Percentiles rank a stretch among this genome's conserved stretches.
phyloP scores from a whole-genome alignment of 371 early-diverging fungal genomes.

The Blakeslea trispora region DNA sequence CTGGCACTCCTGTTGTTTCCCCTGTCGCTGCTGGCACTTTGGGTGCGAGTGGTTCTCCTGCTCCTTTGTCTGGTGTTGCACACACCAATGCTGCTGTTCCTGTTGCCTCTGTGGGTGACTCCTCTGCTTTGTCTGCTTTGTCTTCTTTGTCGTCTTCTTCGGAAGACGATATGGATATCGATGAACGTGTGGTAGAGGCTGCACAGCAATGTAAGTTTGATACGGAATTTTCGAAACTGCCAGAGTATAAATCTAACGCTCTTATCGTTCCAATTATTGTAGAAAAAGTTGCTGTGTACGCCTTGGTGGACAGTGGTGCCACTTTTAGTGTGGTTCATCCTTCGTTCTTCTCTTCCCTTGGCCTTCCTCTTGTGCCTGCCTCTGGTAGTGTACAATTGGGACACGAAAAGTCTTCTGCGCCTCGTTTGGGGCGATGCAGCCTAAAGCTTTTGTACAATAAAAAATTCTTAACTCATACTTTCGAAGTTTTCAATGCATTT shows the following conservation, averaged over 20 bases:
- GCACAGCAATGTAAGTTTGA: conserved; percentile 15
- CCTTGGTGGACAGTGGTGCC: conserved; percentile 8
- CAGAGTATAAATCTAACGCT: conserved; percentile 1
- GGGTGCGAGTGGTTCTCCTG: too few relatives aligned
- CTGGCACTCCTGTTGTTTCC: too few relatives aligned
- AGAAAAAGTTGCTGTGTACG: conserved; percentile 7
- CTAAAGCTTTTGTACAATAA: conserved; percentile 14
- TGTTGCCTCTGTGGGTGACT: not conserved
- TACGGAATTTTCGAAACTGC: not conserved
- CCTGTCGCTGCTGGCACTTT: too few relatives aligned
- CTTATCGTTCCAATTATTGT: conserved; percentile 7
- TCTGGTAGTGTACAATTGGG: conserved; percentile 5
- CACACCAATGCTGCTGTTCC: not conserved
- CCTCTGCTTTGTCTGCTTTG: too few relatives aligned
- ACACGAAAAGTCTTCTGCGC: not conserved
- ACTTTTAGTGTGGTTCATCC: conserved; percentile 8
- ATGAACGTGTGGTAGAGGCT: not conserved
- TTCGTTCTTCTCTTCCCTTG: not conserved
- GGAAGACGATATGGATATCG: conserved; percentile 2
- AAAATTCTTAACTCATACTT: conserved; percentile 1
- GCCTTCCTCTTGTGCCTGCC: not conserved
- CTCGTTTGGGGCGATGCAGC: not conserved
- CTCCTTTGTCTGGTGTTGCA: not conserved
- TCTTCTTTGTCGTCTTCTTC: too few relatives aligned
- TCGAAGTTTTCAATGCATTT: conserved; percentile 15